Evolutionary conservation across 441 rosid genomes (phyloP).

Genomic region (Gossypium trilobum): DNA sequence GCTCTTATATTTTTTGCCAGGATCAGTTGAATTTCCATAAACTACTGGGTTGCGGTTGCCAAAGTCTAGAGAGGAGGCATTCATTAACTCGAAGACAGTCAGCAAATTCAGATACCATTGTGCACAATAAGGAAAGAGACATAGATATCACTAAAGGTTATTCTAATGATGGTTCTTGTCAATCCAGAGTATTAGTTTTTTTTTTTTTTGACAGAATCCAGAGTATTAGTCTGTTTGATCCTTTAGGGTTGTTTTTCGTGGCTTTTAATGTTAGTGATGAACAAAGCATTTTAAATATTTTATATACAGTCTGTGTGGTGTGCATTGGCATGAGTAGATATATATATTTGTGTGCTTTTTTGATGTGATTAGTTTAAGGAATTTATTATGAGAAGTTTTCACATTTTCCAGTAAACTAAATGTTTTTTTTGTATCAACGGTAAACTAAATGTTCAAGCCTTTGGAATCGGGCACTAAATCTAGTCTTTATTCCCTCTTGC

Average conservation of each 20-base stretch:
- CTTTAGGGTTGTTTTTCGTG: neutral
- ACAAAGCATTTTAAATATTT: neutral
- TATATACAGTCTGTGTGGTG: neutral
- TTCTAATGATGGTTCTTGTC: neutral
- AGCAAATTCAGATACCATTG: conserved; percentile 21
- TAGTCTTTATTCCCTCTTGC: neutral
- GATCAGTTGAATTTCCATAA: conserved; percentile 80
- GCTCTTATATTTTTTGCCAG: conserved; percentile 30
- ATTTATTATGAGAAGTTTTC: neutral
- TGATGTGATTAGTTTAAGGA: neutral
- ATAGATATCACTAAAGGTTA: conserved; percentile 38
- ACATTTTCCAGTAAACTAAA: neutral
- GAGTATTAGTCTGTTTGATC: neutral
- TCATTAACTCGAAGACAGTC: conserved; percentile 23
- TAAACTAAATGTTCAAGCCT: neutral
- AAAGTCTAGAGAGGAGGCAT: conserved; percentile 46
- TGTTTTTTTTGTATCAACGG: neutral
- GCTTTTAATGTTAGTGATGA: neutral
- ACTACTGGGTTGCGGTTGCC: conserved; percentile 64
- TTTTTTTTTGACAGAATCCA: neutral
- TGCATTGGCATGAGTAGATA: neutral
- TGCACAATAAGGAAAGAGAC: conserved; percentile 29
- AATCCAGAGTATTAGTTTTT: neutral
- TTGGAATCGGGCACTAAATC: neutral
- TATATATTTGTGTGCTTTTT: neutral